Percentiles rank a stretch among this genome's conserved stretches.
These are phyloP conservation scores for Eimeria necatrix DNA, from an alignment of 169 alveolate species.

Conservation along the genomic window DNA sequence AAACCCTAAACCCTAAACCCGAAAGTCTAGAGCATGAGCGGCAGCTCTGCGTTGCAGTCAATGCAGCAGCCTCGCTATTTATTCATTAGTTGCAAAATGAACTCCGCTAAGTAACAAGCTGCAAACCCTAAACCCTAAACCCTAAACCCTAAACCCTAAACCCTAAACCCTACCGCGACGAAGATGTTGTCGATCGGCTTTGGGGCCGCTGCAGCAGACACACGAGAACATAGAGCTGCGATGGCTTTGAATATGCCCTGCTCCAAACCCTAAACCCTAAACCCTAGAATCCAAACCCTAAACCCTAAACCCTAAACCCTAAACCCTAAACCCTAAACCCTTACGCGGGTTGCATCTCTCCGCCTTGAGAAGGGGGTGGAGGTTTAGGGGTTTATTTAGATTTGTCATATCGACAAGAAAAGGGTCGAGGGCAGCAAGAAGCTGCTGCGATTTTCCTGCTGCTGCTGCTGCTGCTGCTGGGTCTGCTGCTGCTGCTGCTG, in stretches of 20 bases:
- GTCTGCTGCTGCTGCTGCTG: background rate
- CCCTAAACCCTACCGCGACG: background rate
- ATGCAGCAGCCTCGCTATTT: too few species aligned
- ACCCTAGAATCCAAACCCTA: too few species aligned
- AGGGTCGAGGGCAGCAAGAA: constrained; percentile 3
- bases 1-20: background rate
- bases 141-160: background rate
- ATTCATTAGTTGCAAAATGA: too few species aligned
- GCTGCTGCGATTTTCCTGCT: background rate
- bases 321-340: constrained; percentile 1
- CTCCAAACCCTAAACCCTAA: too few species aligned
- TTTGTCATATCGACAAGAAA: constrained; percentile 43
- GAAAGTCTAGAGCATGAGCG: background rate
- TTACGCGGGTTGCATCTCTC: background rate
- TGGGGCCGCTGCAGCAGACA: background rate
- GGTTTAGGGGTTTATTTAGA: background rate
- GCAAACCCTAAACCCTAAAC: background rate
- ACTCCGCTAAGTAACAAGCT: background rate
- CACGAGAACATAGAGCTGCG: background rate
- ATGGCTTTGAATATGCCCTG: too few species aligned
- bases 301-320: background rate
- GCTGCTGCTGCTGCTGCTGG: background rate
- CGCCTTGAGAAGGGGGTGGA: background rate
- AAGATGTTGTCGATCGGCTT: background rate
- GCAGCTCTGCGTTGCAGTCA: too few species aligned